phyloP scores from a whole-genome alignment of 2,329 filamentous ascomycete species.

The Botrytis squamosa region DNA sequence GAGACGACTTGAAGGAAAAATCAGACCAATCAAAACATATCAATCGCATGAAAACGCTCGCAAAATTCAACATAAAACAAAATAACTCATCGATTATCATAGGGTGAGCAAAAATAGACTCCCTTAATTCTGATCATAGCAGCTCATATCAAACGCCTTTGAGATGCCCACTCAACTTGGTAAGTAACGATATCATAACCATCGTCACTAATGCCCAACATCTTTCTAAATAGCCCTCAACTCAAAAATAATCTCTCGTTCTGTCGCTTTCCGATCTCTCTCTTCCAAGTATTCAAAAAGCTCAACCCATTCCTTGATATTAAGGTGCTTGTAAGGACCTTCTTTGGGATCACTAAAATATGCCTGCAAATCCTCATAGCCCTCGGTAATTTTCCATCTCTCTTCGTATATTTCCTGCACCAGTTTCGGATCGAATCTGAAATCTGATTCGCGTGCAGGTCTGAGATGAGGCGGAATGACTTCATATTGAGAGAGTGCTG shows the following conservation, averaged over 20 bases:
- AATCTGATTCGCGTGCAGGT: background rate
- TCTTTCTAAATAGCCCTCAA: background rate
- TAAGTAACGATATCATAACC: background rate
- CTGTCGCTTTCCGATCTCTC: background rate
- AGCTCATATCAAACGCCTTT: background rate
- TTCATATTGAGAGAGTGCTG: background rate
- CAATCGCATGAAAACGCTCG: background rate
- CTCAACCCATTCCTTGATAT: background rate
- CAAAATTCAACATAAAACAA: background rate
- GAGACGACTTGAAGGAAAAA: background rate
- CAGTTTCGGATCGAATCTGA: background rate
- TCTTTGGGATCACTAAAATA: conserved; percentile 7
- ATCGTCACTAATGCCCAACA: background rate
- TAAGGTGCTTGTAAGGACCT: background rate
- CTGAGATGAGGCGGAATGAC: background rate
- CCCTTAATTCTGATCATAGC: background rate
- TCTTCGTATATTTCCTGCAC: background rate
- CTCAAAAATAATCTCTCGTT: background rate
- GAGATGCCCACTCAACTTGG: background rate
- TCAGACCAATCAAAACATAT: background rate
- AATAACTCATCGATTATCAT: background rate
- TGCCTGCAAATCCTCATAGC: background rate
- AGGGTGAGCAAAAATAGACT: background rate
- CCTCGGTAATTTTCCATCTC: background rate
- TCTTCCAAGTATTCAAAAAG: background rate